Evolutionary conservation across 2,329 filamentous ascomycete genomes (phyloP).

Genomic region (Dendryphion nanum): DNA sequence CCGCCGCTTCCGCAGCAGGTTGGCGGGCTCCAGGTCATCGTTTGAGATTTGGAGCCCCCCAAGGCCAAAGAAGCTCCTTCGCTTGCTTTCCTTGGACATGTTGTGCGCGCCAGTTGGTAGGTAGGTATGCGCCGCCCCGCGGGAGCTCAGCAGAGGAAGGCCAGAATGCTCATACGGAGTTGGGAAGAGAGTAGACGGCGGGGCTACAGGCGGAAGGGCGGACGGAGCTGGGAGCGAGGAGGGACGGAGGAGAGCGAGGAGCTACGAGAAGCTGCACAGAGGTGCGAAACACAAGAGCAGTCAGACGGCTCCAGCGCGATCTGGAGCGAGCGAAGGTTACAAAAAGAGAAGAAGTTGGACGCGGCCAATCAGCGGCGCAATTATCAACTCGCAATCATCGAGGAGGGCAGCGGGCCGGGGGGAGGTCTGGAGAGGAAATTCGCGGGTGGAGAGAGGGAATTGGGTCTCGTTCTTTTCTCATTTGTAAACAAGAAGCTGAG

Average conservation of each 20-base stretch:
- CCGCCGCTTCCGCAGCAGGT: slow-evolving; percentile 38
- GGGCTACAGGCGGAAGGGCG: slow-evolving; percentile 2
- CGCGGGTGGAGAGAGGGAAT: too few species aligned
- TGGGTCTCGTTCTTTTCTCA: too few species aligned
- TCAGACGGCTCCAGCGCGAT: not conserved
- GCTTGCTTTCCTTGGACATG: slow-evolving; percentile 36
- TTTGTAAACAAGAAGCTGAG: not conserved
- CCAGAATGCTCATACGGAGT: slow-evolving; percentile 5
- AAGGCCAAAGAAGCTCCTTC: slow-evolving; percentile 32
- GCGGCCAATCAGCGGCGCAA: slow-evolving; percentile 13
- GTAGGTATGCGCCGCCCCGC: slow-evolving; percentile 21
- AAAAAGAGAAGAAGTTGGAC: slow-evolving; percentile 2
- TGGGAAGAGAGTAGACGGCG: slow-evolving; percentile 1
- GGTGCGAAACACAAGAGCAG: not conserved
- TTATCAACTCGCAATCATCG: not conserved
- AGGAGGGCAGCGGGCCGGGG: not conserved
- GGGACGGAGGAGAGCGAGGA: slow-evolving; percentile 1
- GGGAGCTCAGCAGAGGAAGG: slow-evolving; percentile 19
- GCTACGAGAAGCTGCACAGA: slow-evolving; percentile 5
- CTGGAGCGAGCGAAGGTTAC: not conserved
- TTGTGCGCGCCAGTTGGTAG: slow-evolving; percentile 18
- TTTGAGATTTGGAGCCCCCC: slow-evolving; percentile 25
- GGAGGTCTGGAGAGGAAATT: not conserved
- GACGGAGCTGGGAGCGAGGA: slow-evolving; percentile 4
- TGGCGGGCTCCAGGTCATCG: slow-evolving; percentile 36